These are phyloP conservation scores for Macrolepiota dolichaula DNA, from an alignment of 768 basidiomycete genomes.

Conservation along the genomic window DNA sequence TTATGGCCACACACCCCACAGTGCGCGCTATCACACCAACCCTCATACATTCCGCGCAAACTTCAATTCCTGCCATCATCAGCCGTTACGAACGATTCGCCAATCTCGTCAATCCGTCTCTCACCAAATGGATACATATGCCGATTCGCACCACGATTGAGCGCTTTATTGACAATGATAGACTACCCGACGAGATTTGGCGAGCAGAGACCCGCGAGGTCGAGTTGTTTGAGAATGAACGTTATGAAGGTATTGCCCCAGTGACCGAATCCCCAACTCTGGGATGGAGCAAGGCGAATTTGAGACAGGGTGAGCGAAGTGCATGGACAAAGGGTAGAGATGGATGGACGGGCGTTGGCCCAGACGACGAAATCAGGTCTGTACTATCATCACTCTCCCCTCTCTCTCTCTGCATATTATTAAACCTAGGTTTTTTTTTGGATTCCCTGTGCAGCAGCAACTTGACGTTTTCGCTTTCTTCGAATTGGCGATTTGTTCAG, in stretches of 20 bases:
- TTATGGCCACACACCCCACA: conserved; percentile 51
- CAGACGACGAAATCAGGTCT: conserved; percentile 61
- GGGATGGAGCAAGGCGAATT: conserved; percentile 42
- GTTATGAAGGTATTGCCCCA: conserved; percentile 30
- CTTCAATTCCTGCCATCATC: conserved; percentile 10
- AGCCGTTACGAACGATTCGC: background rate
- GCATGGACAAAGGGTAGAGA: conserved; percentile 73
- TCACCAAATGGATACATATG: background rate
- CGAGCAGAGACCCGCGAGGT: conserved; percentile 60
- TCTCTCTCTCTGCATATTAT: too few species aligned
- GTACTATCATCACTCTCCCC: too few species aligned
- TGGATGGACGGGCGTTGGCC: conserved; percentile 61
- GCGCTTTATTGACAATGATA: conserved; percentile 60
- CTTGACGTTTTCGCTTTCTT: conserved; percentile 73
- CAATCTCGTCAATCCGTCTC: background rate
- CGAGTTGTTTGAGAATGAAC: conserved; percentile 81
- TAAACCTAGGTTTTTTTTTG: too few species aligned
- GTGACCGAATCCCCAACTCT: background rate
- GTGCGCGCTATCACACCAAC: conserved; percentile 29
- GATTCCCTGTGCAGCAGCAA: conserved; percentile 55
- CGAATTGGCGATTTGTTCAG: conserved; percentile 71
- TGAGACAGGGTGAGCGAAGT: conserved; percentile 44
- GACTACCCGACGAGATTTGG: conserved; percentile 63
- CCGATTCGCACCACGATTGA: conserved; percentile 23
- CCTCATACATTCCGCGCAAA: conserved; percentile 7